Evolutionary conservation across 148 eudicot species (phyloP).

Genomic region (Dianthus caryophyllus): DNA sequence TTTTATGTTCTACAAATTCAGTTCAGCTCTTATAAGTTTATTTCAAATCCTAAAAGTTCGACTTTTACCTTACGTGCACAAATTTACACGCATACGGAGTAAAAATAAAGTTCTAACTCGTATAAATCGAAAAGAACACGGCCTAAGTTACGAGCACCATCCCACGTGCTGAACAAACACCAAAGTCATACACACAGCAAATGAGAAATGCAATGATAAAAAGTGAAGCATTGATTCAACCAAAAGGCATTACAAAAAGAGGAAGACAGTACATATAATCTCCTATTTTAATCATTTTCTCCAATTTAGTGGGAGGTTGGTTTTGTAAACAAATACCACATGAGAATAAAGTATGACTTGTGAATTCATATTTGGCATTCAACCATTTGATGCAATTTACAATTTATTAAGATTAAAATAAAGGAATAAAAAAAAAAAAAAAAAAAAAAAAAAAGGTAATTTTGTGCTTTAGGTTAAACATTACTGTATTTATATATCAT

Average conservation of each 20-base stretch:
- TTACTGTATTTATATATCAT: too few relatives aligned
- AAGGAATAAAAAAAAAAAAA: not conserved
- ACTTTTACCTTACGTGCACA: too few relatives aligned
- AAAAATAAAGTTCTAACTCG: too few relatives aligned
- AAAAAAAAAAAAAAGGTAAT: not conserved
- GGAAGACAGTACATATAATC: not conserved
- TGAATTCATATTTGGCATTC: constrained; percentile 3
- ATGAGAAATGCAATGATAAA: not conserved
- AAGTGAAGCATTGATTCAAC: constrained; percentile 19
- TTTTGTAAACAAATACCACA: constrained; percentile 17
- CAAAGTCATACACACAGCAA: constrained; percentile 3
- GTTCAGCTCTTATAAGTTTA: too few relatives aligned
- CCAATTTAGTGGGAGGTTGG: constrained; percentile 12
- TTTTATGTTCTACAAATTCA: too few relatives aligned
- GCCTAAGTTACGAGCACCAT: too few relatives aligned
- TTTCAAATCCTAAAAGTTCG: too few relatives aligned
- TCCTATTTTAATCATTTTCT: constrained; percentile 4
- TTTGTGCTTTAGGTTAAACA: constrained; percentile 1
- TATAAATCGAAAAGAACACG: too few relatives aligned
- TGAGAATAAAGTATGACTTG: not conserved
- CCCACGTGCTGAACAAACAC: too few relatives aligned
- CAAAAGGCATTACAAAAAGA: not conserved
- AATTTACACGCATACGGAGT: too few relatives aligned
- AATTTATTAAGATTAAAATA: too few relatives aligned
- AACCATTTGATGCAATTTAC: not conserved